A percentile compares a stretch with the other conserved stretches of the same genome.
These are phyloP conservation scores for Trichaptum fuscoviolaceum DNA, from an alignment of 768 basidiomycete genomes.

Conservation along the genomic window DNA sequence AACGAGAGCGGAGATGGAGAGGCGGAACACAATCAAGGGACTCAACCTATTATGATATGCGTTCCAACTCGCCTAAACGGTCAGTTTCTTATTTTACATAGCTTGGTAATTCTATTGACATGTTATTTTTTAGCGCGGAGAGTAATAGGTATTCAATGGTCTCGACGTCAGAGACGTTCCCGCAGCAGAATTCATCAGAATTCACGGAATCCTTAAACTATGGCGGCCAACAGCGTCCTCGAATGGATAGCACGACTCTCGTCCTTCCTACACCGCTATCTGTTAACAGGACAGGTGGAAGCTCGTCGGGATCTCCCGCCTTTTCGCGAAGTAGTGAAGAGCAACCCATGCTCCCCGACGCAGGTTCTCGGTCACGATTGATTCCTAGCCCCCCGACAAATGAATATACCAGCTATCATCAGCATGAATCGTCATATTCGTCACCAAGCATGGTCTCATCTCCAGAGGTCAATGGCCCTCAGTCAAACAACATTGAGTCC, in stretches of 20 bases:
- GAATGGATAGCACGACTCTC: conserved; percentile 67
- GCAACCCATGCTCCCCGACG: conserved; percentile 27
- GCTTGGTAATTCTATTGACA: conserved; percentile 15
- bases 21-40: conserved; percentile 80
- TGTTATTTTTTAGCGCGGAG: conserved; percentile 17
- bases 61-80: conserved; percentile 46
- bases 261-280: conserved; percentile 74
- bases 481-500: conserved; percentile 28
- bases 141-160: conserved; percentile 68
- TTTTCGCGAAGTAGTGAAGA: conserved; percentile 43
- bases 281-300: conserved; percentile 40
- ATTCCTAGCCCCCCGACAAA: conserved; percentile 27
- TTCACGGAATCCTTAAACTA: conserved; percentile 55
- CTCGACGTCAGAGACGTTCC: conserved; percentile 69
- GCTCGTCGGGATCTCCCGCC: conserved; percentile 36
- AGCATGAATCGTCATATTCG: conserved; percentile 11
- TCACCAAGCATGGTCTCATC: conserved; percentile 16
- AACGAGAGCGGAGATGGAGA: conserved; percentile 93
- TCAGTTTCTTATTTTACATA: conserved; percentile 31
- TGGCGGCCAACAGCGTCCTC: conserved; percentile 37
- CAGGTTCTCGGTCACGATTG: conserved; percentile 40
- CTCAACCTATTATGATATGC: conserved; percentile 57
- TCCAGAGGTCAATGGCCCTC: conserved; percentile 16
- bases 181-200: conserved; percentile 48
- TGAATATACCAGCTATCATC: conserved; percentile 24